These are phyloP conservation scores for Tephrocybe sp. DNA, from an alignment of 768 basidiomycete species.

Conservation along the genomic window DNA sequence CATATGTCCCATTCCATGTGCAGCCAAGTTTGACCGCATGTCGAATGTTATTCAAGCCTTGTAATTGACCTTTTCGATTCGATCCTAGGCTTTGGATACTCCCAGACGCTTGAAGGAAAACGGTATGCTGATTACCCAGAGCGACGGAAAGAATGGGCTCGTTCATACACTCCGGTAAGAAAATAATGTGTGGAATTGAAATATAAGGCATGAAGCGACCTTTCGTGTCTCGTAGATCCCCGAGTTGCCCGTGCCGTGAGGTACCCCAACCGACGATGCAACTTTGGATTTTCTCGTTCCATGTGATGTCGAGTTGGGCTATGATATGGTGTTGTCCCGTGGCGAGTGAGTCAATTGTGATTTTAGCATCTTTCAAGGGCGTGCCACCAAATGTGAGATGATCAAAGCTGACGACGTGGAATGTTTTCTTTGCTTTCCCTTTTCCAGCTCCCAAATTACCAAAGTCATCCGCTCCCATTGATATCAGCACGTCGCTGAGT, in stretches of 20 bases:
- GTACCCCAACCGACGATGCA: constrained; percentile 79
- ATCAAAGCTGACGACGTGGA: constrained; percentile 45
- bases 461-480: constrained; percentile 86
- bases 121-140: constrained; percentile 44
- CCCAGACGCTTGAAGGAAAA: constrained; percentile 60
- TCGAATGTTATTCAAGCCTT: constrained; percentile 28
- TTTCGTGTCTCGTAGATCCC: constrained; percentile 27
- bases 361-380: constrained; percentile 19
- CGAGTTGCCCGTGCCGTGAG: constrained; percentile 84
- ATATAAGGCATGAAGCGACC: constrained; percentile 28
- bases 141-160: constrained; percentile 34
- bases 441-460: constrained; percentile 71
- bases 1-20: constrained; percentile 83
- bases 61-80: constrained; percentile 67
- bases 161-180: constrained; percentile 21
- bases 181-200: constrained; percentile 35
- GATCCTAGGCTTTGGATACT: constrained; percentile 60
- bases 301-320: constrained; percentile 34
- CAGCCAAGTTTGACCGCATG: constrained; percentile 41
- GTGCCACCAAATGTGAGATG: constrained; percentile 31
- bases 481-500: constrained; percentile 55
- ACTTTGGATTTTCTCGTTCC: constrained; percentile 21
- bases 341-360: constrained; percentile 43
- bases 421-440: constrained; percentile 20
- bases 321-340: constrained; percentile 78